Evolutionary conservation across 129 eudicot genomes (phyloP), one percentile per base, ranked within the genome.

Genomic region (Flaveria bidentis): DNA sequence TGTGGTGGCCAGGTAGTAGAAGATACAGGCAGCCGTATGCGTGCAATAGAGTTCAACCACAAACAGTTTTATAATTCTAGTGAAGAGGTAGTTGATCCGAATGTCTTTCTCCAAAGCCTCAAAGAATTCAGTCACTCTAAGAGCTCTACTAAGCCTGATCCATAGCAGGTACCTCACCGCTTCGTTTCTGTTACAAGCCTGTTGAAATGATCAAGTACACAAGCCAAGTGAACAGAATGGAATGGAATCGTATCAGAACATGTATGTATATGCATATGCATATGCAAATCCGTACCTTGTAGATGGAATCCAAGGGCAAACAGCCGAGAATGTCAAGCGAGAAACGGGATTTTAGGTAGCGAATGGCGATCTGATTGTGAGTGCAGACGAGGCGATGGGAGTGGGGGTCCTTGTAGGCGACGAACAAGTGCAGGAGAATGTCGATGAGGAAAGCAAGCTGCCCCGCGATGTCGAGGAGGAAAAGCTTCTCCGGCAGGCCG

Each of bases 21-120:
- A 90, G 76, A 90, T 76, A 78, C 96, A 90, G 3, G 96, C 96
- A 4, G 96, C 96, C 33, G 96, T 87, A 70, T 90, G 96, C 9
- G 92, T 90, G 83, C 92, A 85, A 33, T 90, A 90, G 0, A 87
- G 80, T 70, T 90, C 96, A 20, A 90, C 96, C 73, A 82, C 96
- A 26, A 90, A 73, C 55, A 90, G 92, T 49, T 90, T 90, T 4
- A 90, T 67, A 57, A 87, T 90, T 81, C 96, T 76, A 49, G 92
- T 87, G 50, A 81, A 90, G 13, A 90, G 87, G 60, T 90, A 90
- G 57, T 87, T 90, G 74, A 90, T 77, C 9, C 90, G 90, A 20
- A 85, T 90, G 58, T 90, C 90, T 57, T 90, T 87, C 81, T 90
- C 96, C 78, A 90, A 22, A 47, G 62, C 78, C 73, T 85, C 85